Conservation (phyloP, 2,329 filamentous ascomycete species). For the Kalmusia sp. region DNA sequence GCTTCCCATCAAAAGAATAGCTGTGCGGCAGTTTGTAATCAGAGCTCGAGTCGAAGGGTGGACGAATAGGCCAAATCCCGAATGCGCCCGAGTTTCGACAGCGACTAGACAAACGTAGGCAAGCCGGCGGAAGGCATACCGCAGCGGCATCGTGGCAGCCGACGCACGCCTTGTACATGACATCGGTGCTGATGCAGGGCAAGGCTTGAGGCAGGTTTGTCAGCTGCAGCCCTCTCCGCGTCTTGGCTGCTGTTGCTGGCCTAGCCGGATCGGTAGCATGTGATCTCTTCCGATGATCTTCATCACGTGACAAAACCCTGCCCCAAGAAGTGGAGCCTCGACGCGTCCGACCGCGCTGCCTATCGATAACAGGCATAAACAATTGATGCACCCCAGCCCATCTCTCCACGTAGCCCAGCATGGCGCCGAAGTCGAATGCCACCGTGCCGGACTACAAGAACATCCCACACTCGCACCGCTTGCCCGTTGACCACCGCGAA, state of each 20-base stretch:
- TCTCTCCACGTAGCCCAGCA: slow-evolving; percentile 36
- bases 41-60: background rate
- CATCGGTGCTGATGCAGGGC: slow-evolving; percentile 1
- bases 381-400: background rate
- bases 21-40: slow-evolving; percentile 1
- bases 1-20: background rate
- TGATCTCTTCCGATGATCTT: background rate
- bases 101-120: background rate
- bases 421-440: slow-evolving; percentile 48
- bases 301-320: slow-evolving; percentile 2
- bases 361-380: slow-evolving; percentile 15
- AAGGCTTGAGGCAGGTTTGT: background rate
- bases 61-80: background rate
- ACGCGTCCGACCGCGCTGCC: background rate
- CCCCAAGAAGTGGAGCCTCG: background rate
- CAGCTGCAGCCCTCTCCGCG: slow-evolving; percentile 1
- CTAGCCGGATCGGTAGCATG: too few species aligned
- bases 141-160: background rate
- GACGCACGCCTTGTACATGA: background rate
- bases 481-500: slow-evolving; percentile 69
- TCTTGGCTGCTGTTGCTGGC: background rate
- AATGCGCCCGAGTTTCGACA: background rate
- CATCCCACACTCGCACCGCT: slow-evolving; percentile 73
- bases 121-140: background rate
- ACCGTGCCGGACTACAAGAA: slow-evolving; percentile 75